Percentiles rank a stretch among this genome's conserved stretches.
These are phyloP conservation scores for Monascus purpureus DNA, from an alignment of 495 filamentous ascomycete genomes.

Conservation along the genomic window DNA sequence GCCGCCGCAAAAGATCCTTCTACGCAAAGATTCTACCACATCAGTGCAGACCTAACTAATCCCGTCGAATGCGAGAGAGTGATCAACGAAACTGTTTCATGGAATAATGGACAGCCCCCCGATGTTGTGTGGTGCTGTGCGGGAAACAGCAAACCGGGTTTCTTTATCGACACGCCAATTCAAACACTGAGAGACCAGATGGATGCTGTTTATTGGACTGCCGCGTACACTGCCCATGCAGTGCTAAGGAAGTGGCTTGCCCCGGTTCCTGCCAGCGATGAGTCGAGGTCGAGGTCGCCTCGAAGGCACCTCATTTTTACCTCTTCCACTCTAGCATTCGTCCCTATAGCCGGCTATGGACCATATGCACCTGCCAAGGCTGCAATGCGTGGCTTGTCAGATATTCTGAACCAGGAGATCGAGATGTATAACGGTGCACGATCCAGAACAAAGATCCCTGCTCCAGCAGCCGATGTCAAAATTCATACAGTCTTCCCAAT, in stretches of 20 bases:
- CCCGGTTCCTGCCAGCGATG: conserved; percentile 15
- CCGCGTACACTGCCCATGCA: conserved; percentile 72
- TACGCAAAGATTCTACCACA: conserved; percentile 66
- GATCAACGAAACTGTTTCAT: conserved; percentile 59
- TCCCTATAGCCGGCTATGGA: conserved; percentile 67
- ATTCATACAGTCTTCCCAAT: conserved; percentile 78
- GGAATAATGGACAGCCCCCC: conserved; percentile 62
- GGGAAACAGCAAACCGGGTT: conserved; percentile 56
- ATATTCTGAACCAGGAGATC: conserved; percentile 72
- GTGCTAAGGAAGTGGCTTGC: conserved; percentile 35
- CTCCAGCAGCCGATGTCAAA: conserved; percentile 45
- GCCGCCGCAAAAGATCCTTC: conserved; percentile 41
- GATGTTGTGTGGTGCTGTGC: conserved; percentile 92
- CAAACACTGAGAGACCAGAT: conserved; percentile 60
- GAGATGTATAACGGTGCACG: conserved; percentile 59
- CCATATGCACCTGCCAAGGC: conserved; percentile 78
- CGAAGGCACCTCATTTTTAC: conserved; percentile 82
- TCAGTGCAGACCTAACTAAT: conserved; percentile 70
- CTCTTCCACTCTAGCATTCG: conserved; percentile 59
- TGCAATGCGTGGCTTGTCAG: conserved; percentile 70
- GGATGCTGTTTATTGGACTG: conserved; percentile 83
- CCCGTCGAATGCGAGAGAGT: conserved; percentile 51
- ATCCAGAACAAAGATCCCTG: conserved; percentile 27
- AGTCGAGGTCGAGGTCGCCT: conserved; percentile 14
- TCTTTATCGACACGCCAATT: conserved; percentile 64